Conservation (phyloP, 192 early-diverging fungal genomes). For the Oehlia diaphana region DNA sequence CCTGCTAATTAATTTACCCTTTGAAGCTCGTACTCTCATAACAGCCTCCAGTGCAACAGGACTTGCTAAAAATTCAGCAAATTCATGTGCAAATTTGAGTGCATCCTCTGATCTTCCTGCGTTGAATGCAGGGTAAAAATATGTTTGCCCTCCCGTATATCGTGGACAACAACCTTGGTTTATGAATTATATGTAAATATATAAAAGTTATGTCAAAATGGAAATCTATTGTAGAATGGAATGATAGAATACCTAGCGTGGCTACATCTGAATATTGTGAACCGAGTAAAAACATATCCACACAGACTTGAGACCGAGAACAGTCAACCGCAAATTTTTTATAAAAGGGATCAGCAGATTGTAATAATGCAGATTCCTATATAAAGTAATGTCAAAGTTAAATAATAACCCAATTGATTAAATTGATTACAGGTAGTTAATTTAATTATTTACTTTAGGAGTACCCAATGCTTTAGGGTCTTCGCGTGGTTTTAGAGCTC, state of each 20-base stretch:
- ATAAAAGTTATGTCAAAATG: constrained; percentile 2
- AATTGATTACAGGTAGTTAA: not conserved
- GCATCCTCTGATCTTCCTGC: constrained; percentile 81
- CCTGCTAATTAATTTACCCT: constrained; percentile 48
- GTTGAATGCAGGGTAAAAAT: constrained; percentile 89
- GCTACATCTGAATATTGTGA: constrained; percentile 85
- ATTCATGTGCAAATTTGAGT: constrained; percentile 79
- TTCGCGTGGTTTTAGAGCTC: constrained; percentile 78
- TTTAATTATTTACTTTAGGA: constrained; percentile 57
- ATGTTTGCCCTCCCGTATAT: constrained; percentile 87
- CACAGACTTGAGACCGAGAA: constrained; percentile 82
- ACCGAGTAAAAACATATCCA: constrained; percentile 89
- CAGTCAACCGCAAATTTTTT: constrained; percentile 91
- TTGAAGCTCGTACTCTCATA: constrained; percentile 87
- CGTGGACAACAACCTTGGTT: constrained; percentile 65
- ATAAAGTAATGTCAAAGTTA: constrained; percentile 10
- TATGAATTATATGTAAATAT: constrained; percentile 9
- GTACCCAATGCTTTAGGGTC: constrained; percentile 89
- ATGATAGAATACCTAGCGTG: constrained; percentile 66
- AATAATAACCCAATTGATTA: not conserved
- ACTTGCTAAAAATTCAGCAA: constrained; percentile 76
- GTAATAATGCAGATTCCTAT: constrained; percentile 77
- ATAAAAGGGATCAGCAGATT: constrained; percentile 86
- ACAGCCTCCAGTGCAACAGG: constrained; percentile 89
- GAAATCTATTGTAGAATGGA: not conserved